phyloP scores from a whole-genome alignment of 352 stramenopile genomes.

The Phytophthora cactorum region DNA sequence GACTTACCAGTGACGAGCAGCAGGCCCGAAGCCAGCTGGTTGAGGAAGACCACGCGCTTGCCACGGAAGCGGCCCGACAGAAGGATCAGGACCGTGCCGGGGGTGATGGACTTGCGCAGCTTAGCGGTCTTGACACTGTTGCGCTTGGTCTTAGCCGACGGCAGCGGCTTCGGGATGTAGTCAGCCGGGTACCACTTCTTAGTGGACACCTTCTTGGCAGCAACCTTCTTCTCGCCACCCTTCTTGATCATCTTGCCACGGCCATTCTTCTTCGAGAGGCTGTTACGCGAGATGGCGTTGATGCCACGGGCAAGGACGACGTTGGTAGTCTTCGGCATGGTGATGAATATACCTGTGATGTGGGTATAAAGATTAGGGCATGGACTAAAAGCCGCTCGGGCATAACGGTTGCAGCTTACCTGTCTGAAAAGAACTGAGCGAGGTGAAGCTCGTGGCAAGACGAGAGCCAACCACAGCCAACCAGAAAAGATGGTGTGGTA shows the following conservation, averaged over 20 bases:
- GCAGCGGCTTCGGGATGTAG: conserved; percentile 66
- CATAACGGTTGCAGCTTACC: conserved; percentile 38
- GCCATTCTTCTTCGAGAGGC: conserved; percentile 64
- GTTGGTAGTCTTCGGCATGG: conserved; percentile 69
- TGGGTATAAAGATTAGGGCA: background rate
- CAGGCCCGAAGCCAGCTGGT: conserved; percentile 96
- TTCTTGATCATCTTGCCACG: conserved; percentile 69
- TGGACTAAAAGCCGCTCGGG: background rate
- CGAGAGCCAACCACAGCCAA: conserved; percentile 32
- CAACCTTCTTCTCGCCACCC: conserved; percentile 69
- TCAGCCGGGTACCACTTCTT: conserved; percentile 84
- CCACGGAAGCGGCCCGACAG: conserved; percentile 96
- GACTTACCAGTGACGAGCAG: conserved; percentile 95
- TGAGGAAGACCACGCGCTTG: conserved; percentile 98
- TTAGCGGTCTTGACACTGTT: conserved; percentile 91
- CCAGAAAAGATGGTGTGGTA: conserved; percentile 18
- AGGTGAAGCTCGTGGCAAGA: background rate
- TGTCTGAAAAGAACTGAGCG: conserved; percentile 70
- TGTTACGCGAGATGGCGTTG: conserved; percentile 80
- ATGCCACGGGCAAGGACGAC: conserved; percentile 77
- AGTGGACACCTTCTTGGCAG: conserved; percentile 50
- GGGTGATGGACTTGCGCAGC: conserved; percentile 95
- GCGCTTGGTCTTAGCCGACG: conserved; percentile 72
- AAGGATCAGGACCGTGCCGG: conserved; percentile 98
- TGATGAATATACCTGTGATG: conserved; percentile 58